Base-by-base conservation (phyloP, 495 filamentous ascomycete genomes). In the Aspergillus asperescens region DNA sequence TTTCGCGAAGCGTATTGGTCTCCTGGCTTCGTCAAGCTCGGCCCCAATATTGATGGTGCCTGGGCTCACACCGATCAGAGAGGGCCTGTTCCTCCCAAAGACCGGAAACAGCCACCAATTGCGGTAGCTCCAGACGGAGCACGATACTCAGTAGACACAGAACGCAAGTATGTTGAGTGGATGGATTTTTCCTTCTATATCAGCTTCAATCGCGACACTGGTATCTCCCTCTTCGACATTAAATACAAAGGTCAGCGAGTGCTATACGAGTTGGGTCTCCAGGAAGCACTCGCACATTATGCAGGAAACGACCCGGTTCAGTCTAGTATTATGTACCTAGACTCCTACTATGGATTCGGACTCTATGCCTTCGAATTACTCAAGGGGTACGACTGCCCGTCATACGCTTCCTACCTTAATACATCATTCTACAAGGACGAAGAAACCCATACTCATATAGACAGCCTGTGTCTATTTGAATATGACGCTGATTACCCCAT, bases 171-270 rank as follows among this genome's bases (percentile, higher is more conserved):
- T 24, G 55, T 58, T 5, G 29, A 45, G 7, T 58, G 55, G 55
- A 58, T 58, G 50, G 55, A 58, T 45, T 58, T 58, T 19, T 54
- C 55, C 8, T 58, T 58, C 16, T 58, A 58, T 19, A 52, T 58
- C 39, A 32, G 27, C 39, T 58, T 58, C 39, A 53, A 52, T 16
- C 50, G 50, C 8, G 50, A 58, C 18, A 53, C 50, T 4, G 55
- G 55, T 3, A 25, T 58, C 3, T 58, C 55, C 7, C 50, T 58
- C 0, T 58, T 54, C 29, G 55, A 58, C 40, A 58, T 58, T 9
- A 39, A 35, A 10, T 58, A 58, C 50, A 53, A 54, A 22, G 55
- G 55, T 10, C 48, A 58, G 25, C 55, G 55, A 15, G 32, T 58
- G 5, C 37, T 58, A 4, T 58, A 58, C 38, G 55, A 58, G 20